phyloP scores from a whole-genome alignment of 345 rosid genomes.

The Trapa bicornis region DNA sequence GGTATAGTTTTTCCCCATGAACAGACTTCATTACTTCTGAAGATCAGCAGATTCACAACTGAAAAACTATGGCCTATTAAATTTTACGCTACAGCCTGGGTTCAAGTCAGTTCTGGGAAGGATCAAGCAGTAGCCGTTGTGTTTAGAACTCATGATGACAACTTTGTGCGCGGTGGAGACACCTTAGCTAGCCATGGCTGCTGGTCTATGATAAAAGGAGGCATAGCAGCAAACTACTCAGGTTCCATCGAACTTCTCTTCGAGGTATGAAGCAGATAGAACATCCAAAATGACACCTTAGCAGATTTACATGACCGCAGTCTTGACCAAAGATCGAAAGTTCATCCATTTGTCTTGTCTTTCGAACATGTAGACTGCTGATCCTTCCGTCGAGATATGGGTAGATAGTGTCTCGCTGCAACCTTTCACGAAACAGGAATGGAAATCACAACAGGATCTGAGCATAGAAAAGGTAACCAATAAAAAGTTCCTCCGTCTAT shows the following conservation, averaged over 20 bases:
- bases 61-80: too few relatives aligned
- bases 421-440: conserved; percentile 47
- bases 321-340: neutral
- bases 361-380: neutral
- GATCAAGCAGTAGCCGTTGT: conserved; percentile 25
- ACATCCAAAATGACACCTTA: neutral
- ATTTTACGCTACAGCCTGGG: conserved; percentile 35
- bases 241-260: conserved; percentile 36
- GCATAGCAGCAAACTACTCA: conserved; percentile 40
- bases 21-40: neutral
- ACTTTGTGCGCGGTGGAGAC: conserved; percentile 32
- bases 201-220: conserved; percentile 82
- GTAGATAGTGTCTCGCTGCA: conserved; percentile 43
- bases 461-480: conserved; percentile 37
- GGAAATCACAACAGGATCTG: conserved; percentile 53
- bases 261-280: conserved; percentile 22
- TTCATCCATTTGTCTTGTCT: neutral
- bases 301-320: too few relatives aligned
- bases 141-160: conserved; percentile 26
- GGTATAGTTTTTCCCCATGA: conserved; percentile 14
- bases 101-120: conserved; percentile 34
- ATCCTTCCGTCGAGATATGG: conserved; percentile 34
- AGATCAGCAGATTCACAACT: too few relatives aligned
- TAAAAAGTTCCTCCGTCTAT: neutral
- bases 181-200: conserved; percentile 43